Conservation (phyloP, 2,329 filamentous ascomycete genomes). For the Fusarium secorum region DNA sequence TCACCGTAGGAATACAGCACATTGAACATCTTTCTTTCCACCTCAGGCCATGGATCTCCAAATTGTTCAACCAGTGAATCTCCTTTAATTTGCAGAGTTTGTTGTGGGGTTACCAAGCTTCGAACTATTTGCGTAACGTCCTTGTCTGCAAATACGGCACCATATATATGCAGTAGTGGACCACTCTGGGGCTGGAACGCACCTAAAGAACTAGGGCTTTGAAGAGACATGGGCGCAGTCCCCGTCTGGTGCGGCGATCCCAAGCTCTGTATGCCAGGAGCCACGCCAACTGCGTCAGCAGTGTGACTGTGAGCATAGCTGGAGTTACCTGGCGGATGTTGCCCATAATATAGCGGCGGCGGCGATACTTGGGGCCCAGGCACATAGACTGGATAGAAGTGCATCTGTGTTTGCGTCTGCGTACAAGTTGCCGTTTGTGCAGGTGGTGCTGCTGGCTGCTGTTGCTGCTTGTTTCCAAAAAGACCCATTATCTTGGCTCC, state of each 20-base stretch:
- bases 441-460: neutral
- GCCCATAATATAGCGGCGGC: neutral
- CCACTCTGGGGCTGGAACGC: neutral
- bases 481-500: neutral
- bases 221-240: neutral
- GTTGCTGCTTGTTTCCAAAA: neutral
- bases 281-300: neutral
- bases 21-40: neutral
- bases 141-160: neutral
- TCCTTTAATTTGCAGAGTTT: neutral
- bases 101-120: neutral
- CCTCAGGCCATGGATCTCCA: neutral
- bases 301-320: neutral
- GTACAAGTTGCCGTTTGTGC: neutral
- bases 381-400: neutral
- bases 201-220: neutral
- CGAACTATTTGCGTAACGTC: neutral
- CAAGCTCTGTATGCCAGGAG: neutral
- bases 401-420: neutral
- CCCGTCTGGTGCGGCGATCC: neutral
- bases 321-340: neutral
- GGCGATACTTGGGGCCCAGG: neutral
- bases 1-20: neutral
- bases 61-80: neutral
- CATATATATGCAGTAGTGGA: neutral